Conservation (phyloP, 768 basidiomycete species). For the Kwoniella europaea region DNA sequence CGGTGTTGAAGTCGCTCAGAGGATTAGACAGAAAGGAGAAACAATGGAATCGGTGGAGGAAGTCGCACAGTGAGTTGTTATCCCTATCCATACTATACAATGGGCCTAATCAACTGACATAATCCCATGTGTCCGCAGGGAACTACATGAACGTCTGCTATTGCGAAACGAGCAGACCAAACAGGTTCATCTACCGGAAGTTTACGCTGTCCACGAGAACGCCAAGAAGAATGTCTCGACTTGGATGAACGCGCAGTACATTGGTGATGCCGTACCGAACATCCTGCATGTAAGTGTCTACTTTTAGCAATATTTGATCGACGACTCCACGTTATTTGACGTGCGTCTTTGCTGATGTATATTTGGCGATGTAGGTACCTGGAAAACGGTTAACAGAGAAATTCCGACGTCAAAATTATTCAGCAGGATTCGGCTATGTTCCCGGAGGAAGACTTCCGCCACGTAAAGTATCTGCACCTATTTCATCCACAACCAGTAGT, state of each 20-base stretch:
- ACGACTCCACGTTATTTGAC: neutral
- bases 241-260: slow-evolving; percentile 73
- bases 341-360: neutral
- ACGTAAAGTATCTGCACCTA: slow-evolving; percentile 45
- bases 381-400: slow-evolving; percentile 98
- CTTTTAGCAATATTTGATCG: neutral
- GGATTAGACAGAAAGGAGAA: slow-evolving; percentile 70
- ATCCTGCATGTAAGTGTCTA: slow-evolving; percentile 70
- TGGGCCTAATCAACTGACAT: slow-evolving; percentile 19
- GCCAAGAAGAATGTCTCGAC: slow-evolving; percentile 86
- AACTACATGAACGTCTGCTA: slow-evolving; percentile 86
- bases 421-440: slow-evolving; percentile 62
- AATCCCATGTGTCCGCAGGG: slow-evolving; percentile 54
- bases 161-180: slow-evolving; percentile 95
- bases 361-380: slow-evolving; percentile 67
- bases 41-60: slow-evolving; percentile 96
- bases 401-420: slow-evolving; percentile 70
- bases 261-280: slow-evolving; percentile 74
- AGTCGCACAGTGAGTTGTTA: slow-evolving; percentile 68
- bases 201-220: slow-evolving; percentile 89
- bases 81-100: neutral
- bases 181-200: slow-evolving; percentile 93
- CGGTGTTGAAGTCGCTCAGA: slow-evolving; percentile 86
- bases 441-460: slow-evolving; percentile 63
- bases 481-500: slow-evolving; percentile 45